Base-by-base conservation (phyloP, 306 rosid species). In the Medicago truncatula region DNA sequence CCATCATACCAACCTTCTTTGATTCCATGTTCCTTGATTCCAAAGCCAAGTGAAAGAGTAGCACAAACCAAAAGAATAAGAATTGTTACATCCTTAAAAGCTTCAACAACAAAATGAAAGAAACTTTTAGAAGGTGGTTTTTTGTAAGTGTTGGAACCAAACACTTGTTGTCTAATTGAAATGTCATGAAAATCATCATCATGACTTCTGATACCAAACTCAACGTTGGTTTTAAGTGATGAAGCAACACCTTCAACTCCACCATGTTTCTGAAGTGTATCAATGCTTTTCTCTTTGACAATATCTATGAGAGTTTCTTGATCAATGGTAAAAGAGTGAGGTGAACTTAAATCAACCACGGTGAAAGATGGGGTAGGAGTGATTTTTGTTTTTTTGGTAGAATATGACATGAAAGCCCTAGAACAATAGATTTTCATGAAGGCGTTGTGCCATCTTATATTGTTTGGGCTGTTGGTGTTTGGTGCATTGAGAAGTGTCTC, bases 381-480 rank as follows among this genome's bases (percentile, higher is more conserved):
- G 38, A 28, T 67, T 23, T 67, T 39, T 17, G 40, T 28, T 65
- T 75, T 23, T 0, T 17, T 67, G 12, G 71, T 58, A 39, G 70
- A 81, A 49, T 50, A 17, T 60, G 46, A 82, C 52, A 64, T 17
- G 6, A 87, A 10, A 11, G 89, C 88, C 63, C 87, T 63, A 15
- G 91, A 90, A 50, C 89, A 90, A 62, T 88, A 88, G 44, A 88
- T 74, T 23, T 40, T 59, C 13, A 83, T 11, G 52, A 86, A 84
- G 7, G 92, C 89, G 1, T 75, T 57, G 46, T 65, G 90, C 94
- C 91, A 87, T 31, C 85, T 83, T 67, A 83, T 85, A 7, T 60
- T 71, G 53, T 73, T 5, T 79, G 8, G 25, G 50, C 28, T 78
- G n/a, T 57, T 49, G 17, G 39, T 28, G 9, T 3, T 74, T 1